phyloP scores from a whole-genome alignment of 768 basidiomycete genomes.

The Auricularia auricula-judae region DNA sequence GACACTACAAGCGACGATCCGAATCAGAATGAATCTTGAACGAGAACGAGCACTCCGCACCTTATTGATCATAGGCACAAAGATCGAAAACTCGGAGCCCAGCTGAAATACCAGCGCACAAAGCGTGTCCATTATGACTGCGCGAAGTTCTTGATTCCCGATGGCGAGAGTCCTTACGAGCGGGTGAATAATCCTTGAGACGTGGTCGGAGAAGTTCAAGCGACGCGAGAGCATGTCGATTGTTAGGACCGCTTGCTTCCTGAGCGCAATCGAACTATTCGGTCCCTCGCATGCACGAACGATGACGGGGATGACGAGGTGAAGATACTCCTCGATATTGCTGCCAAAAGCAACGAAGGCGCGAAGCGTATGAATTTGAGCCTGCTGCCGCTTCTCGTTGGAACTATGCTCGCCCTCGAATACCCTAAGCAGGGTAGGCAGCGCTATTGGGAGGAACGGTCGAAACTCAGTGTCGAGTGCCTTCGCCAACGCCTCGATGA shows the following conservation, averaged over 20 bases:
- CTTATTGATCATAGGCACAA: constrained; percentile 95
- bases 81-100: constrained; percentile 94
- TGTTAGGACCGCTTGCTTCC: constrained; percentile 83
- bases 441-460: constrained; percentile 81
- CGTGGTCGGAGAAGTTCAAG: constrained; percentile 96
- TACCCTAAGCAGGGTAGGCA: constrained; percentile 82
- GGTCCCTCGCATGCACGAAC: constrained; percentile 81
- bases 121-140: constrained; percentile 84
- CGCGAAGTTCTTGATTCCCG: constrained; percentile 66
- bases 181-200: constrained; percentile 93
- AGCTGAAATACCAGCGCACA: constrained; percentile 89
- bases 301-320: constrained; percentile 91
- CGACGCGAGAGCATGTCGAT: constrained; percentile 83
- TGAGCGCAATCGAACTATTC: constrained; percentile 60
- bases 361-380: constrained; percentile 86
- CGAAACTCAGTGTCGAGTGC: constrained; percentile 96
- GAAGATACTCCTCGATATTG: constrained; percentile 95
- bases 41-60: constrained; percentile 24
- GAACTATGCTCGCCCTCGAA: constrained; percentile 69
- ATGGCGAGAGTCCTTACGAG: constrained; percentile 75
- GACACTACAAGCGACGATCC: constrained; percentile 36
- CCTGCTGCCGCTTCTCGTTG: constrained; percentile 63
- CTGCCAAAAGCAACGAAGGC: constrained; percentile 92
- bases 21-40: neutral
- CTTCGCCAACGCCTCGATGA: constrained; percentile 86